phyloP scores from a whole-genome alignment of 345 rosid species.

The Rhodamnia argentea region DNA sequence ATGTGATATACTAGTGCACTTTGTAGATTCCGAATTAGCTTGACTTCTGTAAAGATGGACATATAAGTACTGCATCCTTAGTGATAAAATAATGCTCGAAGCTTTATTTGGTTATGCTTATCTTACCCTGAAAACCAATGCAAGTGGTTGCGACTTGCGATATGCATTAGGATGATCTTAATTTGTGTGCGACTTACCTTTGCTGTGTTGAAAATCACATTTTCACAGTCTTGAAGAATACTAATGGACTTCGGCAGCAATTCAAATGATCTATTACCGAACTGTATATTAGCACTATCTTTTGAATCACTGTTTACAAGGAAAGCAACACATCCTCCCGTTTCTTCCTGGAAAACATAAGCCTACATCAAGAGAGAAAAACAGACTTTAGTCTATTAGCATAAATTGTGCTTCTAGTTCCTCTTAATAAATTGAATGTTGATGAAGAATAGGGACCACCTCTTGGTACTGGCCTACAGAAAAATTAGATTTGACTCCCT shows the following conservation, averaged over 20 bases:
- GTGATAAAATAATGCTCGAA: not conserved
- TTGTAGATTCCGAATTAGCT: not conserved
- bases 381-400: not conserved
- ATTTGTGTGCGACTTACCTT: conserved; percentile 23
- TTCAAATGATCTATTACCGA: conserved; percentile 28
- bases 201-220: conserved; percentile 57
- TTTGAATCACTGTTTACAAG: conserved; percentile 45
- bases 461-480: conserved; percentile 57
- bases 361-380: conserved; percentile 25
- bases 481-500: conserved; percentile 37
- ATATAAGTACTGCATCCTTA: not conserved
- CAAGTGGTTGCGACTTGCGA: not conserved
- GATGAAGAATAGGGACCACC: conserved; percentile 10
- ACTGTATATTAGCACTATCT: conserved; percentile 22
- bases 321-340: conserved; percentile 67
- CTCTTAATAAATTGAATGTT: not conserved
- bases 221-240: conserved; percentile 55
- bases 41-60: not conserved
- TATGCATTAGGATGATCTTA: not conserved
- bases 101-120: not conserved
- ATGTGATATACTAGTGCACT: not conserved
- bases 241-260: conserved; percentile 62
- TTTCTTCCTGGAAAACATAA: conserved; percentile 48
- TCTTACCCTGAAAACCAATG: not conserved
- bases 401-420: not conserved